These are phyloP conservation scores for Dothideomycetes sp. DNA, from an alignment of 2,329 filamentous ascomycete genomes.

Conservation along the genomic window DNA sequence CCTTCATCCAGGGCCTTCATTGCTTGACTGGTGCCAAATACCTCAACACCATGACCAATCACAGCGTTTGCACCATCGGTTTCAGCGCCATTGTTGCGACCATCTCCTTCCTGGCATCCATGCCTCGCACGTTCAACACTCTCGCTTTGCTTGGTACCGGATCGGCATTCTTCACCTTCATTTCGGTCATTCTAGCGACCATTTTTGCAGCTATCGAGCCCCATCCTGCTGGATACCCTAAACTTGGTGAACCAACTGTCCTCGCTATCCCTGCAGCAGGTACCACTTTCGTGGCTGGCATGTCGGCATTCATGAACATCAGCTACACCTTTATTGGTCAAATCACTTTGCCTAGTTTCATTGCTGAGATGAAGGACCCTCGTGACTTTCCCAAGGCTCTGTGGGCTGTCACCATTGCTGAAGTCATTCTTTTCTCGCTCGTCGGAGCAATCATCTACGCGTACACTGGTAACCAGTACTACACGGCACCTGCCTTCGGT, in stretches of 20 bases:
- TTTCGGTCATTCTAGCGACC: constrained; percentile 75
- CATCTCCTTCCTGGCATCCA: constrained; percentile 67
- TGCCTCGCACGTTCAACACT: constrained; percentile 76
- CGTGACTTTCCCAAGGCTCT: constrained; percentile 88
- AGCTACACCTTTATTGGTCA: constrained; percentile 95
- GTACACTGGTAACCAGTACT: constrained; percentile 86
- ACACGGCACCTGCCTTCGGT: constrained; percentile 78
- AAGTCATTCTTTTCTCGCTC: constrained; percentile 76
- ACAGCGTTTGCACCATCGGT: constrained; percentile 65
- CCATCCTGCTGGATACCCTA: constrained; percentile 52
- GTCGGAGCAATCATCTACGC: constrained; percentile 74
- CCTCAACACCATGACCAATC: constrained; percentile 75
- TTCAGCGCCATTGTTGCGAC: constrained; percentile 68
- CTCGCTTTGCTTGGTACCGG: constrained; percentile 69
- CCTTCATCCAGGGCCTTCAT: constrained; percentile 79
- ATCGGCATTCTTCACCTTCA: constrained; percentile 80
- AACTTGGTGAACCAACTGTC: constrained; percentile 54
- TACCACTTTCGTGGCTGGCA: constrained; percentile 71
- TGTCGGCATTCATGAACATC: constrained; percentile 90
- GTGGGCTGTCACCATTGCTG: constrained; percentile 80
- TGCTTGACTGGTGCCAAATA: constrained; percentile 79
- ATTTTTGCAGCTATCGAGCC: constrained; percentile 71
- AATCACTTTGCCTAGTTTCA: constrained; percentile 88
- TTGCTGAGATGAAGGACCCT: constrained; percentile 78
- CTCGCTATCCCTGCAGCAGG: constrained; percentile 57